These are phyloP conservation scores for Botryosphaeria dothidea DNA, from an alignment of 2,329 filamentous ascomycete genomes.

Conservation along the genomic window DNA sequence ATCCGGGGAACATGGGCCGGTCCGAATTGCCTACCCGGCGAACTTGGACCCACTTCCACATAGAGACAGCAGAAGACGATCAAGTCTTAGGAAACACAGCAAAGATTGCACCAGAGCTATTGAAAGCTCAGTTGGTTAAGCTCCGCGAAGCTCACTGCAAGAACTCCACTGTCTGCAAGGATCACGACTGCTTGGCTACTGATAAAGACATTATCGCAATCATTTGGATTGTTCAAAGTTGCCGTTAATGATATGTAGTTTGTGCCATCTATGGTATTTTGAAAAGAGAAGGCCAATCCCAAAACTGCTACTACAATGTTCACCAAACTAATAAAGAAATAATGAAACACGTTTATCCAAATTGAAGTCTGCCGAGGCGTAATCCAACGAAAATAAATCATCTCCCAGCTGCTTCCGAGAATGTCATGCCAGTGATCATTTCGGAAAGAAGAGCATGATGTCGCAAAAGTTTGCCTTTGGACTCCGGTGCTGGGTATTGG, in stretches of 20 bases:
- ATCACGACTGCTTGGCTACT: too few relatives aligned
- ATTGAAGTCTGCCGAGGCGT: not conserved
- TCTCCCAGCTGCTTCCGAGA: not conserved
- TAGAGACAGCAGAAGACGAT: not conserved
- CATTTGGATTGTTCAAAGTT: not conserved
- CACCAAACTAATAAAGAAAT: not conserved
- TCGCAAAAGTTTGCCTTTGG: not conserved
- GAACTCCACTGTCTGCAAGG: too few relatives aligned
- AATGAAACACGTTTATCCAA: not conserved
- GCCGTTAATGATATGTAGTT: slow-evolving; percentile 8
- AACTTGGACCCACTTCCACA: not conserved
- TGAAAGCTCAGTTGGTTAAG: too few relatives aligned
- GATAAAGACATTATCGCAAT: too few relatives aligned
- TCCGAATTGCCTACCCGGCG: slow-evolving; percentile 8
- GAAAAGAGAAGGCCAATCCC: not conserved
- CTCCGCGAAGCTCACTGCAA: too few relatives aligned
- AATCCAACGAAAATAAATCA: not conserved
- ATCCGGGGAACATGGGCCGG: slow-evolving; percentile 8
- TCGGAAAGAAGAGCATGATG: not conserved
- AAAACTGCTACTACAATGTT: not conserved
- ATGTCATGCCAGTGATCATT: slow-evolving; percentile 9
- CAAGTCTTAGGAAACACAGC: too few relatives aligned
- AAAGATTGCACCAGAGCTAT: too few relatives aligned
- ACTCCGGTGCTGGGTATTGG: not conserved
- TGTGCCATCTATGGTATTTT: slow-evolving; percentile 17